Conservation (phyloP, 2,329 filamentous ascomycete genomes). For the Talaromyces sp. region DNA sequence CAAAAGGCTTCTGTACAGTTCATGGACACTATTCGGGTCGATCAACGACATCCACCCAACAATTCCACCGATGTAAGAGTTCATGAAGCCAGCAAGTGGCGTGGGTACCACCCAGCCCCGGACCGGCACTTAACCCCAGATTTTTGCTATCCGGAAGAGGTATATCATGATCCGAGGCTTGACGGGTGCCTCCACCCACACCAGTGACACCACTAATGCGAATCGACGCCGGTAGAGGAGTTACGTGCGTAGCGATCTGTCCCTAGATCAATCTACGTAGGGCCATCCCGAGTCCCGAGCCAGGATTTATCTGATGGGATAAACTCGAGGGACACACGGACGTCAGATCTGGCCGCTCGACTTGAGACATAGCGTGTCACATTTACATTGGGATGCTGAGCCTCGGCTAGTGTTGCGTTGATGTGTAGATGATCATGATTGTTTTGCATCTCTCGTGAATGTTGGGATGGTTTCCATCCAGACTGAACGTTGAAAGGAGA, state of each 20-base stretch:
- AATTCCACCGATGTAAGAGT: neutral
- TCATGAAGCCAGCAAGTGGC: neutral
- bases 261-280: neutral
- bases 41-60: neutral
- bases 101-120: neutral
- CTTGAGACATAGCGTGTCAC: neutral
- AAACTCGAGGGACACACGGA: neutral
- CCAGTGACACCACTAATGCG: neutral
- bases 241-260: neutral
- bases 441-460: neutral
- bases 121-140: conserved; percentile 2
- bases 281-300: neutral
- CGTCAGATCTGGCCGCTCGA: neutral
- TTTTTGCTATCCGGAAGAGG: neutral
- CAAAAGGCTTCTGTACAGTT: neutral
- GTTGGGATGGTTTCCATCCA: neutral
- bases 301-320: neutral
- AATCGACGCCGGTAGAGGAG: neutral
- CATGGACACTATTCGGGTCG: neutral
- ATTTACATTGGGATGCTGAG: neutral
- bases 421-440: neutral
- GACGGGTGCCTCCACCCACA: neutral
- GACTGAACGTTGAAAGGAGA: neutral
- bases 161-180: neutral
- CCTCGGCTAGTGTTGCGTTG: neutral